These are phyloP conservation scores for Solanum neorickii DNA, from an alignment of 257 asterid species.

Conservation along the genomic window DNA sequence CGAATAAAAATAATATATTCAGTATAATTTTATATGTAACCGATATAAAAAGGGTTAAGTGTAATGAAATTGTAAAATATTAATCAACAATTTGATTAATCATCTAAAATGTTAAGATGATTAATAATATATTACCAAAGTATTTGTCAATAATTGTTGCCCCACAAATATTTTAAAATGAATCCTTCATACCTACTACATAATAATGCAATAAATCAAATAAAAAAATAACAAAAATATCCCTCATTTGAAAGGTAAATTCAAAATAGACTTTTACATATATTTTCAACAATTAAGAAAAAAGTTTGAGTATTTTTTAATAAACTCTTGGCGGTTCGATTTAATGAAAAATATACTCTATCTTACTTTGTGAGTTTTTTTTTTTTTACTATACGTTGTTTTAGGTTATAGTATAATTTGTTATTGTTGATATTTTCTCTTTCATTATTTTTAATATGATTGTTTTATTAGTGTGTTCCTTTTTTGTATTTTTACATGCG, in stretches of 20 bases:
- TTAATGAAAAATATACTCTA: background rate
- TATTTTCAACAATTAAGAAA: background rate
- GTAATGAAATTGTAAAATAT: background rate
- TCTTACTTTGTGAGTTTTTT: background rate
- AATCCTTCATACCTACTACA: background rate
- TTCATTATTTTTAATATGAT: background rate
- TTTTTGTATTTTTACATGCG: background rate
- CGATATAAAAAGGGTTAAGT: background rate
- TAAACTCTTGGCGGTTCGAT: background rate
- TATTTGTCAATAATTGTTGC: background rate
- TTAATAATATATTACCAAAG: background rate
- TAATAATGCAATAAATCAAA: background rate
- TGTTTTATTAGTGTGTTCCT: background rate
- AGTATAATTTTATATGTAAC: background rate
- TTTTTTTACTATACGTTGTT: background rate
- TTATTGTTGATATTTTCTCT: background rate
- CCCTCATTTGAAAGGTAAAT: background rate
- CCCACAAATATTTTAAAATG: background rate
- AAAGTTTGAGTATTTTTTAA: background rate
- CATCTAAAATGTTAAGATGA: background rate
- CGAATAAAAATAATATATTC: background rate
- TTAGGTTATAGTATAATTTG: background rate
- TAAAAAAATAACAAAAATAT: background rate
- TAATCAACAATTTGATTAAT: background rate
- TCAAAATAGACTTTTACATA: background rate